Evolutionary conservation across 208 protist genomes (phyloP), one percentile per base, ranked within the genome.

Genomic region (Vickermania spadyakhi): DNA sequence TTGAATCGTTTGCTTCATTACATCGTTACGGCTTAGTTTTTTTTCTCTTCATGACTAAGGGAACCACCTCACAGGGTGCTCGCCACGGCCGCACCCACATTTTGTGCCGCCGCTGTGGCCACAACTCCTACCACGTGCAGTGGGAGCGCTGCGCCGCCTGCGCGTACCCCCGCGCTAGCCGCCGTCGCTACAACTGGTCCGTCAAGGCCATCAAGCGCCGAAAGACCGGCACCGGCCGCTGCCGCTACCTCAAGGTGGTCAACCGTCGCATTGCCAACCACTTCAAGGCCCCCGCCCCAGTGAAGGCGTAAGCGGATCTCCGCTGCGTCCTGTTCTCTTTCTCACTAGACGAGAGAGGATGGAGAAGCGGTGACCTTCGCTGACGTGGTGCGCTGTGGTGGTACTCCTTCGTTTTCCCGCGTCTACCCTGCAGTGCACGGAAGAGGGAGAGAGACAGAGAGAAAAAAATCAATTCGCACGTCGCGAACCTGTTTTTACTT

Each of bases 61-160:
- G 83, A 76, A 87, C 86, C 54, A 89, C 83, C 2, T 90, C 86
- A 23, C 70, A 73, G 79, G 79, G 79, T 29, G 66, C 77, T 73
- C 81, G 80, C 80, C 80, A 84, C 60, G 73, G 72, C 68, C 79
- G 81, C 82, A 93, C 96, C 56, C 98, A 99, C 89, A 97, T 84
- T 59, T 62, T 96, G 45, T 98, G 98, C 93, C 77, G 86, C 62
- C 89, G 98, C 73, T 99, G 98, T 79, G 98, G 97, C 53, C 71
- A 81, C 53, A 86, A 96, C 64, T 81, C 97, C 5, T 99, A 96
- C 81, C 98, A 99, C 81, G 86, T 98, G 55, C 97, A 99, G 90
- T 99, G 99, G 92, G 79, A 94, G 73, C 86, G 73, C 28, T 99
- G 98, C 84, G 87, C 91, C 68, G 93, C 97, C 55, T 99, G 98